Evolutionary conservation across 208 protist genomes (phyloP).

Genomic region (Crithidia expoeki): DNA sequence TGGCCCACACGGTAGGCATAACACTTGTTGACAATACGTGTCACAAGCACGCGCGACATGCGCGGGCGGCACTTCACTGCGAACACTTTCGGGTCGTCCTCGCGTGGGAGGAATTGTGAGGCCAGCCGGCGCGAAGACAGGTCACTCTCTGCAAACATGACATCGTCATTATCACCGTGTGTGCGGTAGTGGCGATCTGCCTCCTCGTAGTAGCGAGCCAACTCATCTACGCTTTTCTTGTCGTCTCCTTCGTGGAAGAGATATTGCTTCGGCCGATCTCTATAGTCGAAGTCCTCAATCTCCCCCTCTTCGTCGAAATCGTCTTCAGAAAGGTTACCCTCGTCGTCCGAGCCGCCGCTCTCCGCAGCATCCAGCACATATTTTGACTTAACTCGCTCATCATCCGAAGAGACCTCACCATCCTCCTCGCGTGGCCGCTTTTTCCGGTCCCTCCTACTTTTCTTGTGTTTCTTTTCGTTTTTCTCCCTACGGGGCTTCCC

Average conservation of each 20-base stretch:
- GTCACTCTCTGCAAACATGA: conserved; percentile 35
- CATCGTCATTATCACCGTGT: conserved; percentile 24
- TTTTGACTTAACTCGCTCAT: conserved; percentile 29
- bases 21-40: conserved; percentile 93
- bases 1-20: conserved; percentile 81
- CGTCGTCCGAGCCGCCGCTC: conserved; percentile 34
- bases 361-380: conserved; percentile 46
- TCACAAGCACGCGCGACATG: conserved; percentile 85
- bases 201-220: conserved; percentile 83
- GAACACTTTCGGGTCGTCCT: conserved; percentile 90
- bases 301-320: conserved; percentile 57
- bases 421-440: conserved; percentile 32
- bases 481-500: conserved; percentile 32
- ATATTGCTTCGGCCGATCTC: conserved; percentile 29
- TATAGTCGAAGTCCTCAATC: conserved; percentile 22
- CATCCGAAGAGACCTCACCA: conserved; percentile 23
- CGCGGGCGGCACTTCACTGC: conserved; percentile 85
- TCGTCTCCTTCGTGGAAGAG: conserved; percentile 79
- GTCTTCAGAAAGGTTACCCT: conserved; percentile 36
- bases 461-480: conserved; percentile 37
- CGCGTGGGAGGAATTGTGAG: conserved; percentile 74
- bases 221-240: conserved; percentile 68
- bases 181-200: conserved; percentile 31
- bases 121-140: conserved; percentile 76
- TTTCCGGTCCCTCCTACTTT: conserved; percentile 25